phyloP scores from a whole-genome alignment of 108 stramenopile species.

The Aurantiochytrium sp. region DNA sequence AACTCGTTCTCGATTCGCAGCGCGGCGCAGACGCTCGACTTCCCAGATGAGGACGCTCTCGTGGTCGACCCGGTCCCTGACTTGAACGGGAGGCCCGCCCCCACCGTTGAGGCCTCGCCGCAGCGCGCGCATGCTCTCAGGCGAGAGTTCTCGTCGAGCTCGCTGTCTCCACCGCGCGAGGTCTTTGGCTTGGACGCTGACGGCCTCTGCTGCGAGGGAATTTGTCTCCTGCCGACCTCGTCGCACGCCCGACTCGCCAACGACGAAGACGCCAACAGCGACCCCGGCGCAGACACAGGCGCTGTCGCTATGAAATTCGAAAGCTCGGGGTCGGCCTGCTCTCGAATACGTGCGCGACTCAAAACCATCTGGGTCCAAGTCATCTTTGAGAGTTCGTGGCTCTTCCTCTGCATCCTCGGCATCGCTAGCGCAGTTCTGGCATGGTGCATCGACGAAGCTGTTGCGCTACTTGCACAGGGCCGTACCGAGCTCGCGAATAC shows the following conservation, averaged over 20 bases:
- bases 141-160: not conserved
- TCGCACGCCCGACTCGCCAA: not conserved
- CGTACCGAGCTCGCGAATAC: not conserved
- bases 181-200: not conserved
- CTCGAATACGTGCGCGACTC: not conserved
- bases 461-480: not conserved
- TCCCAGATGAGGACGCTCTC: not conserved
- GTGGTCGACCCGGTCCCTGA: not conserved
- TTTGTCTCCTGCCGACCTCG: not conserved
- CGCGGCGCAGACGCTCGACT: not conserved
- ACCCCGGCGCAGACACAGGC: not conserved
- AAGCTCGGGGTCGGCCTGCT: not conserved
- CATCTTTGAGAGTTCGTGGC: not conserved
- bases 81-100: not conserved
- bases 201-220: not conserved
- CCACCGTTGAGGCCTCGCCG: not conserved
- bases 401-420: conserved; percentile 2
- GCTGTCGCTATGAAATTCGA: not conserved
- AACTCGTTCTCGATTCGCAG: not conserved
- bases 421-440: not conserved
- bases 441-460: not conserved
- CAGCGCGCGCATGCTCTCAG: not conserved
- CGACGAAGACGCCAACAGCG: not conserved
- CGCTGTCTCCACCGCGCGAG: not conserved
- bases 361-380: not conserved